Conservation (phyloP, 192 early-diverging fungal genomes). For the Tieghemiomyces parasiticus region DNA sequence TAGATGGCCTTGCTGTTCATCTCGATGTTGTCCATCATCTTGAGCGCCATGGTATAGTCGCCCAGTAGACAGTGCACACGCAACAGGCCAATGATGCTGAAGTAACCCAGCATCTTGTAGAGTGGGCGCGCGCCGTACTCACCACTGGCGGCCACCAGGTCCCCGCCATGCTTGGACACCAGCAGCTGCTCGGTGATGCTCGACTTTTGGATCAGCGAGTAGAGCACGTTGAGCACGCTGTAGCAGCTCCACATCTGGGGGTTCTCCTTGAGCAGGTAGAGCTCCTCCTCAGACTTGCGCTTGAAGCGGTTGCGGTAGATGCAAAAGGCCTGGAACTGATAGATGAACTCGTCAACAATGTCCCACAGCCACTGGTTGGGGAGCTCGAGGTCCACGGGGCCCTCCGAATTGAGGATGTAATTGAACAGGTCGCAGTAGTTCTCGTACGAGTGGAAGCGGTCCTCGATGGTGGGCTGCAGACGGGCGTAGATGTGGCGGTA, state of each 20-base stretch:
- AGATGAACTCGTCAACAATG: slow-evolving; percentile 98
- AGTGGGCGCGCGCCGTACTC: slow-evolving; percentile 77
- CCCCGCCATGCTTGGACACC: slow-evolving; percentile 77
- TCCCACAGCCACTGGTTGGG: slow-evolving; percentile 99
- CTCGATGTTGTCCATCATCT: slow-evolving; percentile 94
- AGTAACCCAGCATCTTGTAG: slow-evolving; percentile 96
- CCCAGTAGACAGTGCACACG: slow-evolving; percentile 92
- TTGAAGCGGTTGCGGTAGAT: slow-evolving; percentile 78
- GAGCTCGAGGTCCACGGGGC: slow-evolving; percentile 80
- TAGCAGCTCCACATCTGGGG: slow-evolving; percentile 89
- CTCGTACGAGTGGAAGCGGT: slow-evolving; percentile 81
- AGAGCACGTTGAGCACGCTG: slow-evolving; percentile 90
- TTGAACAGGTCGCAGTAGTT: slow-evolving; percentile 98
- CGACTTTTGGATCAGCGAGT: slow-evolving; percentile 91
- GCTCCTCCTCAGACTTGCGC: slow-evolving; percentile 67
- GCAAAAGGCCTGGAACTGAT: slow-evolving; percentile 97
- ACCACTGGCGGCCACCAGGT: slow-evolving; percentile 75
- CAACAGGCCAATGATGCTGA: slow-evolving; percentile 79
- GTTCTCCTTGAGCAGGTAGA: slow-evolving; percentile 67
- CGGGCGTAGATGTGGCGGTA: slow-evolving; percentile 94
- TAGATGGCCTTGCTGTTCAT: slow-evolving; percentile 82
- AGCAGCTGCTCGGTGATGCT: slow-evolving; percentile 86
- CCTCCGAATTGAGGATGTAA: slow-evolving; percentile 69
- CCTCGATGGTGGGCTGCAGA: slow-evolving; percentile 73
- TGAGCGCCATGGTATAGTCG: slow-evolving; percentile 89